Evolutionary conservation across 2,329 filamentous ascomycete species (phyloP).

Genomic region (Alternaria dauci): DNA sequence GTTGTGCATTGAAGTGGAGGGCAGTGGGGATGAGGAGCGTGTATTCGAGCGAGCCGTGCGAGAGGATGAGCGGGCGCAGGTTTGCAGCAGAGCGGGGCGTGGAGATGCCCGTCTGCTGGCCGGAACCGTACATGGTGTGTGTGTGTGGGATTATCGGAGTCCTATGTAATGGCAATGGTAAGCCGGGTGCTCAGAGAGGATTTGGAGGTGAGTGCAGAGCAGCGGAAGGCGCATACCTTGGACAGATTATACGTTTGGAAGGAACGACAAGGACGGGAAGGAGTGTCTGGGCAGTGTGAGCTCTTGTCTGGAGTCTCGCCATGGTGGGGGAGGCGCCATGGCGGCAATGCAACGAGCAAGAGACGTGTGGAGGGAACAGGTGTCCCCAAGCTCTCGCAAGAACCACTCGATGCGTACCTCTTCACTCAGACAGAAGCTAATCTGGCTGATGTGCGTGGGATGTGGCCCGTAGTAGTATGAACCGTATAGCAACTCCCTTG

Average conservation of each 20-base stretch:
- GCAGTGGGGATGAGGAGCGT: slow-evolving; percentile 94
- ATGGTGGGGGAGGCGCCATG: slow-evolving; percentile 18
- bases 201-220: not conserved
- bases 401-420: slow-evolving; percentile 30
- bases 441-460: slow-evolving; percentile 45
- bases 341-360: slow-evolving; percentile 3
- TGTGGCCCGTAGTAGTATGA: slow-evolving; percentile 42
- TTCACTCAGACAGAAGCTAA: slow-evolving; percentile 46
- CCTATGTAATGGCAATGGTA: slow-evolving; percentile 18
- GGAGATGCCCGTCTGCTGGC: slow-evolving; percentile 93
- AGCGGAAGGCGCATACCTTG: slow-evolving; percentile 25
- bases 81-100: slow-evolving; percentile 94
- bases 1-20: slow-evolving; percentile 93
- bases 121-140: slow-evolving; percentile 77
- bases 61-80: slow-evolving; percentile 86
- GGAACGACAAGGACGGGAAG: slow-evolving; percentile 27
- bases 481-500: slow-evolving; percentile 45
- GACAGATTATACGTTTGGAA: slow-evolving; percentile 26
- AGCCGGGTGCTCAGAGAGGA: slow-evolving; percentile 18
- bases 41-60: slow-evolving; percentile 94
- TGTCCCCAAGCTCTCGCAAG: slow-evolving; percentile 23
- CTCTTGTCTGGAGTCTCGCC: slow-evolving; percentile 15
- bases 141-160: slow-evolving; percentile 15
- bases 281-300: slow-evolving; percentile 35
- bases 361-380: not conserved